These are phyloP conservation scores for Bacidia rubella DNA, from an alignment of 495 filamentous ascomycete species.

Conservation along the genomic window DNA sequence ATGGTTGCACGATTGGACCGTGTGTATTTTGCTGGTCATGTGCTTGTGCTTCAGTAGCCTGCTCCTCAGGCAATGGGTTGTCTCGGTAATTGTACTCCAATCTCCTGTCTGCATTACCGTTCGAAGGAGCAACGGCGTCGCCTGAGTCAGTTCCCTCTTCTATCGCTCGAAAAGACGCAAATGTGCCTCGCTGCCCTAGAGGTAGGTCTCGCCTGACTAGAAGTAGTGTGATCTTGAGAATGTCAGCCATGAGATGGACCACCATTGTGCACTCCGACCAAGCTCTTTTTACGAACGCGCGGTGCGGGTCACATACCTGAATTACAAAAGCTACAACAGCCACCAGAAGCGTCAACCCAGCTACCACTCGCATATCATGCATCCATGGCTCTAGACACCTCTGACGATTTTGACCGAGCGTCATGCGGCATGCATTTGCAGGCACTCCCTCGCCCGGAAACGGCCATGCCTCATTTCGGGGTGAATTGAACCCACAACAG, in stretches of 20 bases:
- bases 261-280: neutral
- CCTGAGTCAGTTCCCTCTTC: neutral
- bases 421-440: slow-evolving; percentile 10
- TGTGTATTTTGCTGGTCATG: neutral
- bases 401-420: slow-evolving; percentile 8
- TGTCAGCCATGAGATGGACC: no score
- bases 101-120: neutral
- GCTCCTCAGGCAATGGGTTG: neutral
- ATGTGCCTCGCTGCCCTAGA: neutral
- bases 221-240: neutral
- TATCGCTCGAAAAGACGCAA: neutral
- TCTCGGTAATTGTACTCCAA: neutral
- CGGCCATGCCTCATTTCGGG: slow-evolving; percentile 15
- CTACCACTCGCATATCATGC: slow-evolving; percentile 18
- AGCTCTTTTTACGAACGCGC: neutral
- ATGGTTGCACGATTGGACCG: slow-evolving; percentile 17
- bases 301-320: slow-evolving; percentile 19
- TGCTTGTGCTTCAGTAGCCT: neutral
- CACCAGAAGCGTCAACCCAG: slow-evolving; percentile 21
- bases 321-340: slow-evolving; percentile 19
- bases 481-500: slow-evolving; percentile 17
- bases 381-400: slow-evolving; percentile 22
- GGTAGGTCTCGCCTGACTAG: neutral
- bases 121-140: neutral
- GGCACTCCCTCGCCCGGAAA: slow-evolving; percentile 8